Evolutionary conservation across 768 basidiomycete genomes (phyloP), one percentile per base, ranked within the genome.

Genomic region (Russula abietina): DNA sequence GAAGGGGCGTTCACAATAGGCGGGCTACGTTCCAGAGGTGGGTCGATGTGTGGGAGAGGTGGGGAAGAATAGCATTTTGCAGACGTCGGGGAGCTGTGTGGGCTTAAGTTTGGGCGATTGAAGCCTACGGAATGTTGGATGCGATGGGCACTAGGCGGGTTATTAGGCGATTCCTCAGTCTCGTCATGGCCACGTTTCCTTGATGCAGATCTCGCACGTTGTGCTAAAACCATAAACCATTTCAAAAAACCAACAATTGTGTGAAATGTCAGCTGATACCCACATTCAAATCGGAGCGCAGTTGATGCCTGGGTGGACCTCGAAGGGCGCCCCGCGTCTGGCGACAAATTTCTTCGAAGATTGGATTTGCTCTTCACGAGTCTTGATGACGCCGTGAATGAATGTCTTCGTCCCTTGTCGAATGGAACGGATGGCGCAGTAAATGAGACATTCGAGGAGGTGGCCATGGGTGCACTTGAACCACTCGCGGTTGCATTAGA

Each of bases 1-100:
- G 80, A 74, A 32, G 76, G 71, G 33, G 78, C 74, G 4, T 79
- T 71, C 46, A 79, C 73, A 59, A 83, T 72, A 46, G 76, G 80
- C n/a, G 87, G 82, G 68, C 82, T 84, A 14, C 79, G 75, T 65
- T 88, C 85, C 61, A 78, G 76, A 2, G 78, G 71, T 28, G 78
- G 73, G 59, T 83, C 83, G 45, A 78, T 69, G 14, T 75, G 75
- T 26, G 84, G 75, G 71, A 81, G 83, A 7, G 84, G 75, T 17
- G 89, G 89, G 3, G 89, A 91, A 3, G 89, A 87, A 30, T 87
- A 74, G 72, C 74, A 71, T 65, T 86, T 85, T 16, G 78, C 82
- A 14, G 89, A 91, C 2, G 83, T 83, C 1, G 89, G 89, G 16
- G 89, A 91, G 70, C 89, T 87, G 68, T 89, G 88, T 9, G 84